Evolutionary conservation across 148 eudicot species (phyloP).

Genomic region (Camellia granthamiana): DNA sequence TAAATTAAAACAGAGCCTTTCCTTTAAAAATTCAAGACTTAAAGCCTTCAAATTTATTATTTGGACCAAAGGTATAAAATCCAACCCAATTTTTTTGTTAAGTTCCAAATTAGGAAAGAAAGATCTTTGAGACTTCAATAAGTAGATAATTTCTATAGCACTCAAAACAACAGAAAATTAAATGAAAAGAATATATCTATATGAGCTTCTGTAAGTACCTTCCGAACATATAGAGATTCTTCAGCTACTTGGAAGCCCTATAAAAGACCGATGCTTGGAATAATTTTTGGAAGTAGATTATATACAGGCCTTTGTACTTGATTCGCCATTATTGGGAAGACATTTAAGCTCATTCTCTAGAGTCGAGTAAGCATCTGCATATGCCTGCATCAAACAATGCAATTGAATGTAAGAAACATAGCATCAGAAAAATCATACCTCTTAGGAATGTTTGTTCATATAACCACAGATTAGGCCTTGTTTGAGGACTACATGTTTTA

Average conservation of each 20-base stretch:
- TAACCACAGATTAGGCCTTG: too few relatives aligned
- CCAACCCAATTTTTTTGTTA: not conserved
- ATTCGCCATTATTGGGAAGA: constrained; percentile 42
- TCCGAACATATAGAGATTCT: constrained; percentile 1
- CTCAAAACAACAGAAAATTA: not conserved
- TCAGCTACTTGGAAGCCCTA: constrained; percentile 25
- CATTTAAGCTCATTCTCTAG: constrained; percentile 57
- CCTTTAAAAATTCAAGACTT: not conserved
- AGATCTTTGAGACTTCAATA: not conserved
- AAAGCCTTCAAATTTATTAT: not conserved
- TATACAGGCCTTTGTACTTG: constrained; percentile 33
- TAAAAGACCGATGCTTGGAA: constrained; percentile 67
- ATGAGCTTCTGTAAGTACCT: constrained; percentile 16
- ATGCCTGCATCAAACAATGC: constrained; percentile 56
- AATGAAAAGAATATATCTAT: not conserved
- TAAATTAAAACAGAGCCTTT: not conserved
- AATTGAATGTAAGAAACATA: not conserved
- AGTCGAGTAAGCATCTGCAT: constrained; percentile 90
- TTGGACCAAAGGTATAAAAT: not conserved
- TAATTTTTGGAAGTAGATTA: constrained; percentile 70
- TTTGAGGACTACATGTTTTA: too few relatives aligned
- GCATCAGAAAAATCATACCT: not conserved
- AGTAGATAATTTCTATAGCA: not conserved
- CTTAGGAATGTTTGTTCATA: too few relatives aligned
- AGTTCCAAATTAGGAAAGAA: not conserved